A percentile compares a stretch with the other conserved stretches of the same genome.
Evolutionary conservation across 306 rosid genomes (phyloP).

Genomic region (Fagus crenata): DNA sequence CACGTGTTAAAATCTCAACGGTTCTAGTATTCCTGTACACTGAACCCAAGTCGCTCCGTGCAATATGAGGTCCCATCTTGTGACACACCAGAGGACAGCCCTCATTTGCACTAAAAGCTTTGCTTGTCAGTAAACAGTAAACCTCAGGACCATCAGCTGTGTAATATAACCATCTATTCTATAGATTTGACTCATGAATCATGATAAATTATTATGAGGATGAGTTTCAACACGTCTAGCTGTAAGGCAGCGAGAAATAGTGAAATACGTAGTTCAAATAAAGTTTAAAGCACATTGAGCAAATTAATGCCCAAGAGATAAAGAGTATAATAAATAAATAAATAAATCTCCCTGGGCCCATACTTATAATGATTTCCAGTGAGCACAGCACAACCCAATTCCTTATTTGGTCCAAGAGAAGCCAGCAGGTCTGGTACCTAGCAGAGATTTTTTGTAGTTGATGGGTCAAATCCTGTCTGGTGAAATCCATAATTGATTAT

Average conservation of each 20-base stretch:
- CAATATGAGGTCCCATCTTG: too few species aligned
- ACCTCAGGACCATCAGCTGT: not conserved
- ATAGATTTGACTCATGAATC: not conserved
- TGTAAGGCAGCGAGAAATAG: not conserved
- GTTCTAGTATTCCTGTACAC: too few species aligned
- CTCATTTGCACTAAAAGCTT: too few species aligned
- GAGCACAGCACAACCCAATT: not conserved
- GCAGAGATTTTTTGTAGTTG: too few species aligned
- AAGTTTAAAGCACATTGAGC: not conserved
- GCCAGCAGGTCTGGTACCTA: not conserved
- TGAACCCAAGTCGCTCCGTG: too few species aligned
- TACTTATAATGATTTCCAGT: too few species aligned
- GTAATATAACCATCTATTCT: not conserved
- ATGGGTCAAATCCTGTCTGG: not conserved
- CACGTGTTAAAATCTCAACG: too few species aligned
- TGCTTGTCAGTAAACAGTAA: not conserved
- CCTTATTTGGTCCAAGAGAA: not conserved
- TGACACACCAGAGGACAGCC: too few species aligned
- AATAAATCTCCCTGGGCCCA: too few species aligned
- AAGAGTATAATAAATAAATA: too few species aligned
- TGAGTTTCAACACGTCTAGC: not conserved
- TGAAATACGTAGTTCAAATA: not conserved
- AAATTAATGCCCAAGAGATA: not conserved
- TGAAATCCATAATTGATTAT: not conserved
- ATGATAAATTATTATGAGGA: not conserved